phyloP scores from a whole-genome alignment of 306 rosid species.

The Prunus dulcis region DNA sequence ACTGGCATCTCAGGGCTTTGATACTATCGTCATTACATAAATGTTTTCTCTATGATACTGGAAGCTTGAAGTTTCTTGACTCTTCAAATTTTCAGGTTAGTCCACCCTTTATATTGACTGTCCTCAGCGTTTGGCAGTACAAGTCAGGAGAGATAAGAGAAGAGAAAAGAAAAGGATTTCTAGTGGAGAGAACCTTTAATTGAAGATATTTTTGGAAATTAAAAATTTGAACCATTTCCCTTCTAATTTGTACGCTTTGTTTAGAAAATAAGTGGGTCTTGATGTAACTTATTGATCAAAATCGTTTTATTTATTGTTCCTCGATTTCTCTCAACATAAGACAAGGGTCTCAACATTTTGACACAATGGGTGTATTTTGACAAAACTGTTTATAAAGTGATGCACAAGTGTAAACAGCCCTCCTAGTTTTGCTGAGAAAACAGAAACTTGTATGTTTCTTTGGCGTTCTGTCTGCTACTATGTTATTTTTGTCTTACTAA shows the following conservation, averaged over 20 bases:
- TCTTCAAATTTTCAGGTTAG: slow-evolving; percentile 79
- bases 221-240: neutral
- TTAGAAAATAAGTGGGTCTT: neutral
- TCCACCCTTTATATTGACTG: slow-evolving; percentile 15
- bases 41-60: slow-evolving; percentile 85
- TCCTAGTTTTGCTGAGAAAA: neutral
- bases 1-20: slow-evolving; percentile 82
- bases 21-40: slow-evolving; percentile 77
- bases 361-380: neutral
- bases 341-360: neutral
- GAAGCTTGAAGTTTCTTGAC: slow-evolving; percentile 72
- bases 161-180: neutral
- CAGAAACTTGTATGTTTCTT: neutral
- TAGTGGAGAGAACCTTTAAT: neutral
- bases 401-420: neutral
- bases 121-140: neutral
- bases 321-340: neutral
- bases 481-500: neutral
- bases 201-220: neutral
- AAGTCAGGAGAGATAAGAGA: neutral
- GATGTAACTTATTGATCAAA: neutral
- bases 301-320: neutral
- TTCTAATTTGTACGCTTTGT: neutral
- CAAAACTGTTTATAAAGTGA: neutral
- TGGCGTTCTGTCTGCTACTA: neutral